phyloP scores from a whole-genome alignment of 2,329 filamentous ascomycete genomes.

The Apiospora hydei region DNA sequence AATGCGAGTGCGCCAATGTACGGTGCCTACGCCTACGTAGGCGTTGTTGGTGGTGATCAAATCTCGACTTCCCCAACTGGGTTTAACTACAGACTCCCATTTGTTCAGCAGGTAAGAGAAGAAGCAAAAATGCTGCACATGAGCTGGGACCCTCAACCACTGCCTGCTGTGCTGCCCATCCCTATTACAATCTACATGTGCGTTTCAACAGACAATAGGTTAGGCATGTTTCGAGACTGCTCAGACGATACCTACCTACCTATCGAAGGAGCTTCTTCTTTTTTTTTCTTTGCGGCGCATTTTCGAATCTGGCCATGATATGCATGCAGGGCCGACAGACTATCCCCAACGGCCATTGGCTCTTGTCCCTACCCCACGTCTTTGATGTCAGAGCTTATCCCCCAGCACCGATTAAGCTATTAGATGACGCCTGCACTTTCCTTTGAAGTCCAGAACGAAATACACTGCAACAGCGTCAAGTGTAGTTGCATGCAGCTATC shows the following conservation, averaged over 20 bases:
- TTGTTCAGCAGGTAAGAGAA: background rate
- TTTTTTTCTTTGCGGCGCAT: background rate
- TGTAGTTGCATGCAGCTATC: too few relatives aligned
- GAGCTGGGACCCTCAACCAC: background rate
- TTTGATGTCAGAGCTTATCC: constrained; percentile 1
- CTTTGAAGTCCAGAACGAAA: background rate
- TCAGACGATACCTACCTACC: background rate
- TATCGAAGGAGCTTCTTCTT: background rate
- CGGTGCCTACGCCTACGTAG: background rate
- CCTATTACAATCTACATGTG: background rate
- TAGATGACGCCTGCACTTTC: constrained; percentile 19
- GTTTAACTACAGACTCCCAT: background rate
- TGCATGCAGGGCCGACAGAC: background rate
- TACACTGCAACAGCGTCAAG: background rate
- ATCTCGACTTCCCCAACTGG: background rate
- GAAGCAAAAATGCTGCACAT: background rate
- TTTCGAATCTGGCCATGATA: background rate
- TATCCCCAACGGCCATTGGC: constrained; percentile 1
- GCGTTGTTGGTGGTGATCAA: background rate
- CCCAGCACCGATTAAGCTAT: constrained; percentile 7
- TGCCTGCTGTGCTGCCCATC: background rate
- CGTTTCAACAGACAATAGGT: background rate
- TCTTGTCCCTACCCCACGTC: constrained; percentile 6
- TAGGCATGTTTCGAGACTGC: too few relatives aligned
- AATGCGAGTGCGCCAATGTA: constrained; percentile 9